phyloP scores from a whole-genome alignment of 2,329 filamentous ascomycete species.

The Fusarium haematococcum region DNA sequence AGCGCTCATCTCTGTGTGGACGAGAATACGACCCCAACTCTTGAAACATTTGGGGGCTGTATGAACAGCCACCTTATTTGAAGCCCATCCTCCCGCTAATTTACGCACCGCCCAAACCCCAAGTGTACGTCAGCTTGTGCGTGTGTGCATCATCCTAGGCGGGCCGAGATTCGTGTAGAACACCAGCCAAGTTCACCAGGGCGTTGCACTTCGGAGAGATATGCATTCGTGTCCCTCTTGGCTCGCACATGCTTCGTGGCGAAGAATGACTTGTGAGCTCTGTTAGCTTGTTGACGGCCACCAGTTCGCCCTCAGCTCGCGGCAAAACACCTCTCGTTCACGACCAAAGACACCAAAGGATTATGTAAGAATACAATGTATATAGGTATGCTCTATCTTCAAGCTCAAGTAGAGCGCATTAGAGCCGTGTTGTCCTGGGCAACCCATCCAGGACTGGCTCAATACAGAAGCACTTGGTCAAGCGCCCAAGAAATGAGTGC shows the following conservation, averaged over 20 bases:
- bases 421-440: neutral
- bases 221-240: neutral
- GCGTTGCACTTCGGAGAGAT: neutral
- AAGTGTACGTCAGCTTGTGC: neutral
- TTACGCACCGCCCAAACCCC: neutral
- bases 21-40: neutral
- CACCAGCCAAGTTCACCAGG: neutral
- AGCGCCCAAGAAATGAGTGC: constrained; percentile 3
- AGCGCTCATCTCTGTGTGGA: constrained; percentile 21
- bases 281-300: neutral
- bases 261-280: neutral
- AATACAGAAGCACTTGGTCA: neutral
- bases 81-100: neutral
- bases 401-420: neutral
- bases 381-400: neutral
- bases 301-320: neutral
- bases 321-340: neutral
- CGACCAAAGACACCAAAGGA: neutral
- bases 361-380: neutral
- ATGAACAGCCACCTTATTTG: constrained; percentile 20
- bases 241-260: neutral
- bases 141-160: neutral
- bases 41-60: neutral
- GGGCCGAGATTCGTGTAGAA: neutral
- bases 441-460: neutral